A percentile compares a stretch with the other conserved stretches of the same genome.
Conservation (phyloP, 2,329 filamentous ascomycete genomes). For the Fusarium aywerte region DNA sequence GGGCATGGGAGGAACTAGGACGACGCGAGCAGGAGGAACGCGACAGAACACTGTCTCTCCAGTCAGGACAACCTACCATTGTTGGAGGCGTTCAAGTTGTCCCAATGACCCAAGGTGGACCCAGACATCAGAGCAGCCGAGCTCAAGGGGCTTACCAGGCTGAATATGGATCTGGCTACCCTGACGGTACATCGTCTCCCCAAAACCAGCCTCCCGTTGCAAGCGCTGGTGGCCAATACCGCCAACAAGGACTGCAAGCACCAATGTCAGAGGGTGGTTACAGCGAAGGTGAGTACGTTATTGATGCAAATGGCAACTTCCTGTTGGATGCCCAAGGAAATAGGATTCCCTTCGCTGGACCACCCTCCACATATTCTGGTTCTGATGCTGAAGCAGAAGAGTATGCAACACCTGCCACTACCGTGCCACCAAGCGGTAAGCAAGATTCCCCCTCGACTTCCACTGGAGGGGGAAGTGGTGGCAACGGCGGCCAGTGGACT, state of each 20-base stretch:
- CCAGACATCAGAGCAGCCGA: conserved; percentile 61
- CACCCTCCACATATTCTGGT: conserved; percentile 57
- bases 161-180: conserved; percentile 48
- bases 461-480: conserved; percentile 54
- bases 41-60: conserved; percentile 84
- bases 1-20: conserved; percentile 97
- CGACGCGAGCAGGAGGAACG: conserved; percentile 92
- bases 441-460: conserved; percentile 49
- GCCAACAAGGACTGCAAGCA: conserved; percentile 38
- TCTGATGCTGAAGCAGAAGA: conserved; percentile 67
- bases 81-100: conserved; percentile 96
- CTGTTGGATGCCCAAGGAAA: conserved; percentile 70
- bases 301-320: conserved; percentile 70
- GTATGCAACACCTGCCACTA: conserved; percentile 65
- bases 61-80: conserved; percentile 86
- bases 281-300: conserved; percentile 77
- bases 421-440: conserved; percentile 52
- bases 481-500: conserved; percentile 54
- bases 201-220: conserved; percentile 53
- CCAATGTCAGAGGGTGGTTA: conserved; percentile 69
- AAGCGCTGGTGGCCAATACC: conserved; percentile 45
- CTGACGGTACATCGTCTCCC: conserved; percentile 56
- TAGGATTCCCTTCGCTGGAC: conserved; percentile 64
- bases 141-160: conserved; percentile 49
- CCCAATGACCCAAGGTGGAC: conserved; percentile 82